Evolutionary conservation across 768 basidiomycete genomes (phyloP).

Genomic region (Basidioascus undulatus): DNA sequence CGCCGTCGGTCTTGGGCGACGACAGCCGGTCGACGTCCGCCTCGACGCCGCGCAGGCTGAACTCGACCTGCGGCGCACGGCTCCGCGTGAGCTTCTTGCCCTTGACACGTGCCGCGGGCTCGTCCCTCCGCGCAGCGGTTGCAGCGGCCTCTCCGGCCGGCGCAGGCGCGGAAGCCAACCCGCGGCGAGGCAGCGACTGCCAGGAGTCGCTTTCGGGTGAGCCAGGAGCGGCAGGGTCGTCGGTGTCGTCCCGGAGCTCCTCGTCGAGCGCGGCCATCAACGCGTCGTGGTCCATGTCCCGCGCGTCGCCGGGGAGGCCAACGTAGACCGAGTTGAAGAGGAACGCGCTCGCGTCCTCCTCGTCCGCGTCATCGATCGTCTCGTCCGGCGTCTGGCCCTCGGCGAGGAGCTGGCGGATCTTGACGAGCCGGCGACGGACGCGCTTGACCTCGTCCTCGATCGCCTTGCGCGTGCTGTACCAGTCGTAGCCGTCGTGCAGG

Average conservation of each 20-base stretch:
- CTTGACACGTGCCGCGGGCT: not conserved
- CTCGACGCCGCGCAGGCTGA: constrained; percentile 38
- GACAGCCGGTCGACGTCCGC: constrained; percentile 28
- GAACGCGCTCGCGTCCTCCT: constrained; percentile 41
- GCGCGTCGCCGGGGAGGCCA: constrained; percentile 55
- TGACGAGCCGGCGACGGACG: constrained; percentile 61
- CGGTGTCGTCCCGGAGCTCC: constrained; percentile 45
- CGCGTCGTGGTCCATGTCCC: constrained; percentile 45
- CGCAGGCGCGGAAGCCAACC: constrained; percentile 21
- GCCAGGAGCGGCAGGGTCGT: constrained; percentile 50
- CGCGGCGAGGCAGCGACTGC: constrained; percentile 40
- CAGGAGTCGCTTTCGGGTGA: no score
- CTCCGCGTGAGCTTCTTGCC: constrained; percentile 36
- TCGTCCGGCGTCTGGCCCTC: constrained; percentile 68
- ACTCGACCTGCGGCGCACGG: constrained; percentile 57
- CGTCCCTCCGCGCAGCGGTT: not conserved
- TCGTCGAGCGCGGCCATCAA: constrained; percentile 82
- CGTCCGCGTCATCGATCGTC: no score
- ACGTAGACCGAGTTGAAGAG: constrained; percentile 90
- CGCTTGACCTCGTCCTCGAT: constrained; percentile 74
- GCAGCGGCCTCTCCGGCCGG: constrained; percentile 22
- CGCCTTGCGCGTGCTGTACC: constrained; percentile 55
- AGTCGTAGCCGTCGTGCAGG: constrained; percentile 88
- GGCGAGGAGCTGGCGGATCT: constrained; percentile 76
- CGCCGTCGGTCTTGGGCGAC: not conserved